Base-by-base conservation (phyloP, 768 basidiomycete genomes). In the Coprinellus micaceus region DNA sequence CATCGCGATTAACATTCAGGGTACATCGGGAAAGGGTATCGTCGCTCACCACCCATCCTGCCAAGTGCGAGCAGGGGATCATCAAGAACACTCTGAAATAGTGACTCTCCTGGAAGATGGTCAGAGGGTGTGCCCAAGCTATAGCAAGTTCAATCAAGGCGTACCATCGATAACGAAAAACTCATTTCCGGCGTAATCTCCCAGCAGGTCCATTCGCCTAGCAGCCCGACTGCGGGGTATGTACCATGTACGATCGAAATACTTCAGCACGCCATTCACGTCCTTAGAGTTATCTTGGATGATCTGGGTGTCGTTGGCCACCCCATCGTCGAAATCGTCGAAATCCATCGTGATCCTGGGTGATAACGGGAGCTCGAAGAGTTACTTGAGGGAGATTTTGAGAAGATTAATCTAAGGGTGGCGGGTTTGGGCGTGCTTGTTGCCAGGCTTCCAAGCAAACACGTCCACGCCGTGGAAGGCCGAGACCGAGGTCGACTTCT, bases 161-260 rank as follows among this genome's bases (percentile, higher is more conserved):
- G 36, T 64, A 82, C 86, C 86, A 66, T 88, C 85, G 56, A 89
- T 72, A 39, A 87, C 62, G 62, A 89, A 89, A 15, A 76, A 75
- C 63, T 89, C 87, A 33, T 64, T 77, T 1, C 87, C 87, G 21
- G 83, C 86, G 65, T 86, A 88, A 63, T 86, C 87, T 3, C 85
- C 85, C 26, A 88, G 68, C 9, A 88, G 72, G 65, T 88, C 86
- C 85, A 88, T 87, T 64, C 82, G 66, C 54, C 70, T 52, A 1
- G 67, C 58, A 9, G 56, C 52, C 17, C 62, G 50, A 19, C 57
- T 56, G 26, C 46, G 4, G 53, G 52, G 22, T n/a, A 56, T 55
- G 33, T 62, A 66, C 64, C 63, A 66, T 1, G 17, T 12, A 7
- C 48, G n/a, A 29, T 68, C 63, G 25, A 63, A 52, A 7, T 39